Base-by-base conservation (phyloP, 164 flowering plant genomes). In the Sextonia rubra region DNA sequence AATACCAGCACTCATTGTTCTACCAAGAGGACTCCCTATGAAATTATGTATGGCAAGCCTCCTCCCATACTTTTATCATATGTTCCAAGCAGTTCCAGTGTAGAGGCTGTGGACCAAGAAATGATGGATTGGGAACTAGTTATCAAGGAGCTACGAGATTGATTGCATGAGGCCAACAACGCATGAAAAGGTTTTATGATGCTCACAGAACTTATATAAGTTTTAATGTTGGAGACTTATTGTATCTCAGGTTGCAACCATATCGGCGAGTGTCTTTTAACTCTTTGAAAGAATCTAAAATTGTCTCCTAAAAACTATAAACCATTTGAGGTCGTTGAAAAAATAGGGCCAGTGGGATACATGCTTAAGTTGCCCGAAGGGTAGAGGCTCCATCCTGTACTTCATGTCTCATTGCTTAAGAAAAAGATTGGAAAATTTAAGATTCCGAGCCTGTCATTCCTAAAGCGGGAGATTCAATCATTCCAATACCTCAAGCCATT, bases 71-170 rank as follows among this genome's bases (percentile, higher is more conserved):
- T 69, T 20, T 22, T 52, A 5, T 24, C 60, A n/a, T 66, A 69
- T 69, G 27, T 52, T 18, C 58, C 0, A 49, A 20, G 60, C 22
- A 69, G 60, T 3, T 4, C 37, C 12, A 5, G 12, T 3, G 72
- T 74, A 15, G 58, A 63, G 20, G 68, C 62, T 1, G 72, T 74
- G 3, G 77, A 74, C 60, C n/a, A 20, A 60, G 62, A 22, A 22
- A 2, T 60, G 5, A 20, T n/a, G 23, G 62, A 60, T 20, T 3
- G 62, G 7, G 49, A 47, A 12, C 23, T 22, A 3, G 23, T 18
- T 60, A 9, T 63, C 24, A 5, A 2, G 32, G 66, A 63, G 32
- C 17, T 25, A 18, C 30, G 30, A 8, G 66, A 63, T 63, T 23
- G 15, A 11, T 23, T 63, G 12, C 17, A 7, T 12, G 66, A 20